These are phyloP conservation scores for Metschnikowia arizonensis DNA, from an alignment of 805 yeast genomes.

Conservation along the genomic window DNA sequence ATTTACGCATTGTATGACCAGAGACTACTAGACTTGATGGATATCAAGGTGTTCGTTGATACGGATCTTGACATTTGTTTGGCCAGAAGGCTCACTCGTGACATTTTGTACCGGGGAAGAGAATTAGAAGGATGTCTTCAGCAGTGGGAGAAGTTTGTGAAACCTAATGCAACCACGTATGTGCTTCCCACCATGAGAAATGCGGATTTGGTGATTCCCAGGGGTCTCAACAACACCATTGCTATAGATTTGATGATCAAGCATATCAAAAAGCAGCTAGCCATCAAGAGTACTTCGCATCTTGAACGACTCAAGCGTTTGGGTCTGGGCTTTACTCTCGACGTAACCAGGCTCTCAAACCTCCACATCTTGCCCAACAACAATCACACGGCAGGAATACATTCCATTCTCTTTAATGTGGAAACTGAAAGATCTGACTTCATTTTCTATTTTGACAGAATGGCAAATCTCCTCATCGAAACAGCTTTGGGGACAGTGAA, in stretches of 20 bases:
- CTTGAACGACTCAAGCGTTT: slow-evolving; percentile 56
- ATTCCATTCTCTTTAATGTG: slow-evolving; percentile 60
- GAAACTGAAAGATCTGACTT: slow-evolving; percentile 67
- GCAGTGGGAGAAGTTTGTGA: slow-evolving; percentile 90
- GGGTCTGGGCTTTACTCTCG: slow-evolving; percentile 41
- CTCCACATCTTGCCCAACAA: slow-evolving; percentile 43
- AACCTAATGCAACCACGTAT: slow-evolving; percentile 79
- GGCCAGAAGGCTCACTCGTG: slow-evolving; percentile 83
- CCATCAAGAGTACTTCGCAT: slow-evolving; percentile 63
- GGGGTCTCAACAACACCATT: slow-evolving; percentile 76
- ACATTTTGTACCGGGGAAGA: slow-evolving; percentile 80
- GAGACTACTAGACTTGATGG: slow-evolving; percentile 69
- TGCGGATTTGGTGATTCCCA: slow-evolving; percentile 88
- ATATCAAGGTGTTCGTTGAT: slow-evolving; percentile 84
- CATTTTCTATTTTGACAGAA: slow-evolving; percentile 78
- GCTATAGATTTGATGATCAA: slow-evolving; percentile 78
- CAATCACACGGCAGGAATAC: slow-evolving; percentile 68
- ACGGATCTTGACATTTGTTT: slow-evolving; percentile 92
- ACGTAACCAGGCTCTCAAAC: slow-evolving; percentile 25
- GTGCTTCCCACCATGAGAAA: slow-evolving; percentile 70
- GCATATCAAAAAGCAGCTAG: slow-evolving; percentile 72
- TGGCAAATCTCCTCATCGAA: slow-evolving; percentile 68
- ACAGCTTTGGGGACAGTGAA: slow-evolving; percentile 58
- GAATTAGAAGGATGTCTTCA: slow-evolving; percentile 75
- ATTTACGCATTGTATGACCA: slow-evolving; percentile 75